Conservation (phyloP, 768 basidiomycete species). For the Lentinula aciculospora region DNA sequence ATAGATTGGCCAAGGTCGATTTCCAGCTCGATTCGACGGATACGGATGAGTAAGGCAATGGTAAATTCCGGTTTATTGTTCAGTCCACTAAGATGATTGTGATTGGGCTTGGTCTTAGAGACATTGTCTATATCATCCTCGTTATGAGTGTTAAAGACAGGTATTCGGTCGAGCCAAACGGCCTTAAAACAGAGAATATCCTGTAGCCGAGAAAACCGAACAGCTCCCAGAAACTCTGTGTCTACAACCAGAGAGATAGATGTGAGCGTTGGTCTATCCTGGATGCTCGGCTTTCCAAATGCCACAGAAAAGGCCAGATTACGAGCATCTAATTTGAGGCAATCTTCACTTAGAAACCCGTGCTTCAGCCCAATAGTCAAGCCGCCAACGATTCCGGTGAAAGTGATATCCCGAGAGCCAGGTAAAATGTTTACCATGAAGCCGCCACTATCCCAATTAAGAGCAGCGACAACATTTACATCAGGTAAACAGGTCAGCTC, state of each 20-base stretch:
- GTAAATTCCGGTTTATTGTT: constrained; percentile 40
- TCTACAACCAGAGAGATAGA: constrained; percentile 75
- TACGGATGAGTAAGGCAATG: constrained; percentile 60
- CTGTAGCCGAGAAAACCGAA: constrained; percentile 82
- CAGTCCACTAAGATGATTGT: constrained; percentile 15
- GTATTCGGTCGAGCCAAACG: constrained; percentile 88
- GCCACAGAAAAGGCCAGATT: constrained; percentile 77
- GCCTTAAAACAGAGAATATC: constrained; percentile 94
- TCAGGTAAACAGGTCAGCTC: constrained; percentile 87
- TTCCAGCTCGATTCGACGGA: constrained; percentile 68
- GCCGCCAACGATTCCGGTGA: constrained; percentile 78
- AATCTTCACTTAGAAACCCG: constrained; percentile 80
- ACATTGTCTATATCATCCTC: constrained; percentile 19
- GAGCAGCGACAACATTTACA: constrained; percentile 83
- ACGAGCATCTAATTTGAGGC: constrained; percentile 72
- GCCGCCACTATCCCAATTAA: constrained; percentile 94
- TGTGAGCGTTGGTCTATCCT: constrained; percentile 29
- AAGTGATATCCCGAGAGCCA: constrained; percentile 60
- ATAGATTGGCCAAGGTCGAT: constrained; percentile 88
- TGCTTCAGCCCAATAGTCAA: constrained; percentile 79
- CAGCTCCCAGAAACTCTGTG: constrained; percentile 74
- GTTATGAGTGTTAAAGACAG: constrained; percentile 51
- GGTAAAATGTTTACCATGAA: constrained; percentile 79
- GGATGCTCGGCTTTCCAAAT: constrained; percentile 47
- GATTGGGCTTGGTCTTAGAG: constrained; percentile 13